Evolutionary conservation across 768 basidiomycete species (phyloP), one percentile per base, ranked within the genome.

Genomic region (Tricholoma matsutake): DNA sequence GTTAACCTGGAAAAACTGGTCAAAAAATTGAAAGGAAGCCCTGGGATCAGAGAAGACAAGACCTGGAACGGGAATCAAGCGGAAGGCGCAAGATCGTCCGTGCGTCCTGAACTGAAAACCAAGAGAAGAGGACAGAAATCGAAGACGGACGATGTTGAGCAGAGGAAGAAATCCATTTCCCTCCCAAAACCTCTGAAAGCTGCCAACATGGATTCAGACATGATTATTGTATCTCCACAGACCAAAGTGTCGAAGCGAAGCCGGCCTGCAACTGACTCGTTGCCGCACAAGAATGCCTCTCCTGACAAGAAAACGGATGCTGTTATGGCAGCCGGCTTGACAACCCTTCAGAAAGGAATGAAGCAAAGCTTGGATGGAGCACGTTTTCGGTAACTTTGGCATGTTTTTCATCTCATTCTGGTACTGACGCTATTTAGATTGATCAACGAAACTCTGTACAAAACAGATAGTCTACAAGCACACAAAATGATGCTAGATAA

Each of bases 381-480:
- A n/a, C 85, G 88, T 25, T 96, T 96, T 73, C 84, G 93, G 94
- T 89, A 51, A 67, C 80, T 57, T 49, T 31, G n/a, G 25, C 11
- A 11, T 45, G 35, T 9, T 20, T 39, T 20, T 63, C 25, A 18
- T 31, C 29, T 41, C 18, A 16, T 57, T 54, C 13, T 28, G 25
- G 25, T 52, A 7, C 56, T 16, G 32, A 54, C 63, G 14, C 18
- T 45, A 22, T 35, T 29, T 25, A 94, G 96, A 68, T 83, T 91
- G 79, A 89, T 98, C 59, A 99, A 99, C 71, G 96, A 98, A 76
- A 83, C 81, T 39, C 77, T 99, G 31, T 99, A 99, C 77, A 96
- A 95, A 65, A 89, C 88, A 0, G 84, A 86, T 58, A 93, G 94
- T 67, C 75, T 72, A 35, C 79, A 89, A 45, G 92, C 94, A 13